Conservation (phyloP, 164 flowering plant species). For the Euptelea pleiosperma region DNA sequence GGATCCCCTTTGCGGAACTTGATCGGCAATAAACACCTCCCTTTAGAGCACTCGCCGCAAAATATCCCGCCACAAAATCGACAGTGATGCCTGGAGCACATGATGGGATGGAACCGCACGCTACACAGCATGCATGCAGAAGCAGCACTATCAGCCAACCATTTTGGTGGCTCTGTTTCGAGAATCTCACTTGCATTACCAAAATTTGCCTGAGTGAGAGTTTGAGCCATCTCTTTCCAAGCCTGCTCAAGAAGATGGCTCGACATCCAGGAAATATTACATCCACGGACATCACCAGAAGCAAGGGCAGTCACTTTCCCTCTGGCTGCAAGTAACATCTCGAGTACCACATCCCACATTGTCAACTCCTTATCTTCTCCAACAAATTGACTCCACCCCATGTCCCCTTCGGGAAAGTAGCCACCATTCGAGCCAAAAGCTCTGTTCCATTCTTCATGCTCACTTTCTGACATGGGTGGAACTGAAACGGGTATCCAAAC, state of each 20-base stretch:
- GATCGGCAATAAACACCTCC: constrained; percentile 79
- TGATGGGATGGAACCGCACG: constrained; percentile 85
- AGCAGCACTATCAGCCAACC: constrained; percentile 92
- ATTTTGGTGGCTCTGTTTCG: constrained; percentile 84
- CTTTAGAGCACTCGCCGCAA: constrained; percentile 79
- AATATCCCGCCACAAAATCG: constrained; percentile 94
- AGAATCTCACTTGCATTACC: constrained; percentile 58
- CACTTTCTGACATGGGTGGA: constrained; percentile 84
- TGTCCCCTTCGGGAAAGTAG: constrained; percentile 80
- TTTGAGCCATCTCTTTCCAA: constrained; percentile 95
- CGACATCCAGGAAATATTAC: constrained; percentile 51
- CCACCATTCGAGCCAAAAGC: constrained; percentile 63
- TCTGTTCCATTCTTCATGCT: constrained; percentile 58
- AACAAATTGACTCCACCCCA: constrained; percentile 66
- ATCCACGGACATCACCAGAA: constrained; percentile 45
- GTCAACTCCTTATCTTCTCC: constrained; percentile 75
- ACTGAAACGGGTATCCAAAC: constrained; percentile 96
- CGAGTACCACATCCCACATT: constrained; percentile 93
- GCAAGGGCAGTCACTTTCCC: constrained; percentile 74
- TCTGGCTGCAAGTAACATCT: constrained; percentile 79
- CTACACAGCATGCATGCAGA: constrained; percentile 91
- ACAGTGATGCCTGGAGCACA: constrained; percentile 94
- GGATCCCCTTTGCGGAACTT: constrained; percentile 68
- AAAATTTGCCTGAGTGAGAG: constrained; percentile 71
- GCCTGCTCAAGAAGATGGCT: constrained; percentile 74